Conservation (phyloP, 1,284 basidiomycete genomes). For the Papiliotrema terrestris region DNA sequence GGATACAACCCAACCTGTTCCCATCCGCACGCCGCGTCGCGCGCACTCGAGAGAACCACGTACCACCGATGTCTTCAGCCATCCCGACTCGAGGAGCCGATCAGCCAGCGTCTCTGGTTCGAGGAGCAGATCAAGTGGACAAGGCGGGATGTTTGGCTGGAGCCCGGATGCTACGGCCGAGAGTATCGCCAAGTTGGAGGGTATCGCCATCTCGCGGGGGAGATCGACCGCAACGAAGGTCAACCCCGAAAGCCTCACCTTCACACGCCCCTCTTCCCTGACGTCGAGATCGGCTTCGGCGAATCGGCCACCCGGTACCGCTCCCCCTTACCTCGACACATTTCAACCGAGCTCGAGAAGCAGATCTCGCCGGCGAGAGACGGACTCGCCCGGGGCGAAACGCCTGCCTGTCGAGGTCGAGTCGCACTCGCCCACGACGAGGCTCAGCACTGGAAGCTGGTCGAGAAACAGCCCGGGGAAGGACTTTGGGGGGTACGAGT, state of each 20-base stretch:
- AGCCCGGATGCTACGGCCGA: not conserved
- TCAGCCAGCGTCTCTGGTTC: not conserved
- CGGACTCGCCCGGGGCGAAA: not conserved
- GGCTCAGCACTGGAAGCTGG: not conserved
- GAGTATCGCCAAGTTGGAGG: not conserved
- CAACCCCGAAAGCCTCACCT: not conserved
- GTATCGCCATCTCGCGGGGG: conserved; percentile 2
- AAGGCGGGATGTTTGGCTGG: not conserved
- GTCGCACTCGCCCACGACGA: not conserved
- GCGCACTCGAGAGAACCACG: conserved; percentile 2
- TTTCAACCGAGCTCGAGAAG: not conserved
- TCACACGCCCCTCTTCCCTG: not conserved
- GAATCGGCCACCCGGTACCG: not conserved
- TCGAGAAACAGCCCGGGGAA: not conserved
- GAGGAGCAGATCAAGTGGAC: not conserved
- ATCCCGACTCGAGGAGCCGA: not conserved
- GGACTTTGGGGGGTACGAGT: conserved; percentile 1
- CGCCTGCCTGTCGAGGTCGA: not conserved
- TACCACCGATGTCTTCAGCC: not conserved
- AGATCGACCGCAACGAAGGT: not conserved
- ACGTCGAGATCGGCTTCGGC: not conserved
- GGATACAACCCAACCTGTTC: not conserved
- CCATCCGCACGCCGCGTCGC: conserved; percentile 4
- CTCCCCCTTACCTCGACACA: not conserved
- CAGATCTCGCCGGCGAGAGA: conserved; percentile 1